phyloP scores from a whole-genome alignment of 768 basidiomycete species.

The Trametes cinnabarina region DNA sequence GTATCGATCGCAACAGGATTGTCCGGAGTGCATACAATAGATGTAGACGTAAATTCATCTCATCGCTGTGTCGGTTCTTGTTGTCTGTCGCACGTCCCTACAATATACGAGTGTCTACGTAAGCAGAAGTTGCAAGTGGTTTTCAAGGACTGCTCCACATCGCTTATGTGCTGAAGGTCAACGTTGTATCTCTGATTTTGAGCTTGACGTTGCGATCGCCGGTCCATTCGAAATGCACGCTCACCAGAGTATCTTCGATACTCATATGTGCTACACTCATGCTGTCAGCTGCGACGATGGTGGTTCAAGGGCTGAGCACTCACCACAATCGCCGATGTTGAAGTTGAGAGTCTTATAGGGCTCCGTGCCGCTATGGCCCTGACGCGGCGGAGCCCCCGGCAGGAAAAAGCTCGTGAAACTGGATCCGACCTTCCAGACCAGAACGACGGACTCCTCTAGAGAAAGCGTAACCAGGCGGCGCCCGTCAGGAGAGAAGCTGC shows the following conservation, averaged over 20 bases:
- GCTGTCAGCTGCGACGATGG: background rate
- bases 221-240: slow-evolving; percentile 82
- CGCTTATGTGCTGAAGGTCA: slow-evolving; percentile 80
- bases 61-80: too few relatives aligned
- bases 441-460: slow-evolving; percentile 76
- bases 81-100: background rate
- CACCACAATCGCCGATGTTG: slow-evolving; percentile 81
- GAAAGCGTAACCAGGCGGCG: slow-evolving; percentile 84
- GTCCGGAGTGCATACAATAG: background rate
- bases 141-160: too few relatives aligned
- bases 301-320: slow-evolving; percentile 21
- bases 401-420: slow-evolving; percentile 89
- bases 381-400: slow-evolving; percentile 87
- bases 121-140: too few relatives aligned
- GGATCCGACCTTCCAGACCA: slow-evolving; percentile 95
- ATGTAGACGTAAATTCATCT: background rate
- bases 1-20: background rate
- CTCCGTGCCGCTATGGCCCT: slow-evolving; percentile 76
- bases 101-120: too few relatives aligned
- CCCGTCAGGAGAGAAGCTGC: slow-evolving; percentile 93
- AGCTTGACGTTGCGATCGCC: slow-evolving; percentile 81
- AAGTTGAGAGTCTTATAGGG: slow-evolving; percentile 90
- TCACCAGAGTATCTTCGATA: slow-evolving; percentile 62
- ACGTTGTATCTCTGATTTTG: slow-evolving; percentile 73
- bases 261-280: slow-evolving; percentile 48